These are phyloP conservation scores for Corrigiola litoralis DNA, from an alignment of 179 eudicot genomes.

Conservation along the genomic window DNA sequence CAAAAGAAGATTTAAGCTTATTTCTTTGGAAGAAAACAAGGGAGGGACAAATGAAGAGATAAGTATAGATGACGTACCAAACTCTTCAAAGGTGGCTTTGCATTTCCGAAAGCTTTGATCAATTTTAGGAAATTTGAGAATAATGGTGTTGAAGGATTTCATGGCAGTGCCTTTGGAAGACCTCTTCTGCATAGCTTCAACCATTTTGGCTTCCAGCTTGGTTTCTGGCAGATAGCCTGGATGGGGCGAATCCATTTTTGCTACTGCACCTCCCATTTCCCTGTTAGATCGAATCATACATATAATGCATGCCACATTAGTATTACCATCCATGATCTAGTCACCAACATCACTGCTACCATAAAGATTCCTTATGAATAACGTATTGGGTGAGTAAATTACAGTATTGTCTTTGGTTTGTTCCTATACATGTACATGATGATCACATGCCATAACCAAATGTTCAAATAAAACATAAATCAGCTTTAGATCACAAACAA, in stretches of 20 bases:
- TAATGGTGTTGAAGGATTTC: constrained; percentile 71
- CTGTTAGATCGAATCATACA: too few relatives aligned
- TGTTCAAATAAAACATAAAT: too few relatives aligned
- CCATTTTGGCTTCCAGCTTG: constrained; percentile 75
- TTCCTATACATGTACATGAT: too few relatives aligned
- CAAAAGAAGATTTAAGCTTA: neutral
- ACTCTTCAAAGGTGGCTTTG: constrained; percentile 62
- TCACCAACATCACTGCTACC: too few relatives aligned
- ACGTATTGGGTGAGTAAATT: too few relatives aligned
- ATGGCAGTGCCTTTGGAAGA: constrained; percentile 57
- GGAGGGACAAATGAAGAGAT: neutral
- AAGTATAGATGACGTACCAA: constrained; percentile 40
- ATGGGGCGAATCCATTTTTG: constrained; percentile 40
- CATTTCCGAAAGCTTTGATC: constrained; percentile 79
- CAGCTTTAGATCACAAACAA: too few relatives aligned
- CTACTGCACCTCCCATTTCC: constrained; percentile 58
- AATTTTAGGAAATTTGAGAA: constrained; percentile 86
- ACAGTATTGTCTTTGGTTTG: too few relatives aligned
- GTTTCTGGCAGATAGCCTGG: constrained; percentile 42
- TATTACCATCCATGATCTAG: too few relatives aligned
- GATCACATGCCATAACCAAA: too few relatives aligned
- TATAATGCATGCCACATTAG: too few relatives aligned
- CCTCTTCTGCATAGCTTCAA: constrained; percentile 69
- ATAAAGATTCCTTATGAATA: too few relatives aligned
- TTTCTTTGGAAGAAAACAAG: neutral